These are phyloP conservation scores for Chaetomiaceae sp. DNA, from an alignment of 2,329 filamentous ascomycete species.

Conservation along the genomic window DNA sequence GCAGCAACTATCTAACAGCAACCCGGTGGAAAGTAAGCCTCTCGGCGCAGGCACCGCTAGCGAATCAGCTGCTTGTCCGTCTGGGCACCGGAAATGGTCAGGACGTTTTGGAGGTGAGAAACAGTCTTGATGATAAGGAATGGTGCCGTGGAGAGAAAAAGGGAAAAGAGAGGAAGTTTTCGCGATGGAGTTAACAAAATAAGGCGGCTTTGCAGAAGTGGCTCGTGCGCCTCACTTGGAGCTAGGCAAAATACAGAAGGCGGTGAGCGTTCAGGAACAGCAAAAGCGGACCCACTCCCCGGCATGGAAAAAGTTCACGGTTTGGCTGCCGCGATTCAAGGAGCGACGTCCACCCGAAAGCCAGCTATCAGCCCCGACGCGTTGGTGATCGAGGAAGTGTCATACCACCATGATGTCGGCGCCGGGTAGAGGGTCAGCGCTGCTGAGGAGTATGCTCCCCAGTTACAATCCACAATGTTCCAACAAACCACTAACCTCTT, in stretches of 20 bases:
- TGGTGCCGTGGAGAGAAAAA: slow-evolving; percentile 57
- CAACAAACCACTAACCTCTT: not conserved
- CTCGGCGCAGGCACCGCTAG: slow-evolving; percentile 81
- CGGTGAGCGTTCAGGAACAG: slow-evolving; percentile 15
- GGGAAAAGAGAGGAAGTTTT: slow-evolving; percentile 22
- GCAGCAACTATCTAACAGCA: slow-evolving; percentile 97
- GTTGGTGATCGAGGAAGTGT: slow-evolving; percentile 8
- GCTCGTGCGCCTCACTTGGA: not conserved
- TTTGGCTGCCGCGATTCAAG: slow-evolving; percentile 11
- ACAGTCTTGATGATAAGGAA: slow-evolving; percentile 94
- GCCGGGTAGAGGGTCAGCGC: slow-evolving; percentile 52
- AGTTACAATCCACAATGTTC: not conserved
- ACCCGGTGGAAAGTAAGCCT: slow-evolving; percentile 55
- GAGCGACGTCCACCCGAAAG: not conserved
- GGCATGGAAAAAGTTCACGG: slow-evolving; percentile 31
- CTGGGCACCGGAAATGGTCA: slow-evolving; percentile 95
- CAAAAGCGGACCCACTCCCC: slow-evolving; percentile 8
- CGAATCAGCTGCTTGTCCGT: slow-evolving; percentile 84
- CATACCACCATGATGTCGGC: slow-evolving; percentile 44
- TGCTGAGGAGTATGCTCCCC: slow-evolving; percentile 43
- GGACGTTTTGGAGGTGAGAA: slow-evolving; percentile 65
- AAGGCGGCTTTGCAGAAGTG: not conserved
- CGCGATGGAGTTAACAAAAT: slow-evolving; percentile 17
- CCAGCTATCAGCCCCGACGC: not conserved
- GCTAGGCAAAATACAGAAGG: slow-evolving; percentile 12